These are phyloP conservation scores for Amaranthus palmeri DNA, from an alignment of 148 eudicot species.

Conservation along the genomic window DNA sequence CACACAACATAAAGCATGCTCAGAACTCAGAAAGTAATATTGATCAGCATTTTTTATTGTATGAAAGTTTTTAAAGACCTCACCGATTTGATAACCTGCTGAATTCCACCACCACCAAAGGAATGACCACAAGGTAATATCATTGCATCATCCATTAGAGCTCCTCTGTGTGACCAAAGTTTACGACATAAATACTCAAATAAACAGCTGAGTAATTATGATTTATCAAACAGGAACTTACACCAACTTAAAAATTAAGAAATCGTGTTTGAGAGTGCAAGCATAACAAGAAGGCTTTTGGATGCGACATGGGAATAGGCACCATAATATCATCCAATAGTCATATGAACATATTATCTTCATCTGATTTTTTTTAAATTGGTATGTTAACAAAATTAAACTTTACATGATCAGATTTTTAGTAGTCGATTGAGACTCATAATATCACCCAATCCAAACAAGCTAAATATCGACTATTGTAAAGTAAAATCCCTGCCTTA, in stretches of 20 bases:
- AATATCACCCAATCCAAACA: not conserved
- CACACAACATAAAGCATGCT: not conserved
- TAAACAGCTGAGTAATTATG: not conserved
- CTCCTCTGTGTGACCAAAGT: conserved; percentile 47
- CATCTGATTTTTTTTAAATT: not conserved
- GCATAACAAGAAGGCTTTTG: not conserved
- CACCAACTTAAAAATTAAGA: not conserved
- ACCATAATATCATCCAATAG: not conserved
- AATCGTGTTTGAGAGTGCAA: not conserved
- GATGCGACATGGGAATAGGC: not conserved
- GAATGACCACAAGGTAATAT: conserved; percentile 94
- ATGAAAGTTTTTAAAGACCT: conserved; percentile 19
- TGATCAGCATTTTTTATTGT: not conserved
- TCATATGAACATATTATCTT: not conserved
- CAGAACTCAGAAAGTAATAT: not conserved
- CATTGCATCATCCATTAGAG: conserved; percentile 89
- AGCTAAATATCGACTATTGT: not conserved
- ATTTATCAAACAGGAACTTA: not conserved
- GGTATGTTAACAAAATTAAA: too few species aligned
- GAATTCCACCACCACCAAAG: conserved; percentile 70
- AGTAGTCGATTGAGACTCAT: not conserved
- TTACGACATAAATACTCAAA: conserved; percentile 5
- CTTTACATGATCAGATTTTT: not conserved
- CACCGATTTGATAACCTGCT: conserved; percentile 63
- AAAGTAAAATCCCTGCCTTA: not conserved